phyloP scores from a whole-genome alignment of 2,329 filamentous ascomycete species.

The Colletotrichum lini region DNA sequence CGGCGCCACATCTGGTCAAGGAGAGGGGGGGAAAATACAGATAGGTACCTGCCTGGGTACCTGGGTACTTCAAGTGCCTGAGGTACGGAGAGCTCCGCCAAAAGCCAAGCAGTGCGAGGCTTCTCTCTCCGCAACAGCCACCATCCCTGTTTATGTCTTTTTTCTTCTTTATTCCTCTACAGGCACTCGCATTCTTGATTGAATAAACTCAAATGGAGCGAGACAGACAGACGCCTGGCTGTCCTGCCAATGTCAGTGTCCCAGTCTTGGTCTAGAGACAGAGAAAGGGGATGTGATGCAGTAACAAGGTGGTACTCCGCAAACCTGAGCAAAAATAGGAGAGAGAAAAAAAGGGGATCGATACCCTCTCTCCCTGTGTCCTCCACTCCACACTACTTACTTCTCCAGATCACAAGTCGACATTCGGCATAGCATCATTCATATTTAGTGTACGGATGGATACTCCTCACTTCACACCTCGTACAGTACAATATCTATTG shows the following conservation, averaged over 20 bases:
- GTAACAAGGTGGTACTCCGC: too few relatives aligned
- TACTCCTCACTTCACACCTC: too few relatives aligned
- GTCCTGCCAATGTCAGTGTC: too few relatives aligned
- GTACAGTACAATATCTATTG: too few relatives aligned
- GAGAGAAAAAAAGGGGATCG: not conserved
- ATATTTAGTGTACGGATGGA: too few relatives aligned
- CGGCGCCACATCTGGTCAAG: conserved; percentile 6
- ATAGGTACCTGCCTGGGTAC: too few relatives aligned
- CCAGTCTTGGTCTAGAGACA: too few relatives aligned
- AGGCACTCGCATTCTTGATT: not conserved
- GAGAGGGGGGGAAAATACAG: not conserved
- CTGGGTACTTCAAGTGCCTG: too few relatives aligned
- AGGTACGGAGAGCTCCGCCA: too few relatives aligned
- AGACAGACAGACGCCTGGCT: not conserved
- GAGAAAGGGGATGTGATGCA: too few relatives aligned
- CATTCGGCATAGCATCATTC: not conserved
- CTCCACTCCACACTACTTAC: not conserved
- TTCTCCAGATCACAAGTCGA: too few relatives aligned
- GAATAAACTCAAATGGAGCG: conserved; percentile 36
- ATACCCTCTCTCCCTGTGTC: not conserved
- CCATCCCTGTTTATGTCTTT: conserved; percentile 24
- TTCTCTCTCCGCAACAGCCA: not conserved
- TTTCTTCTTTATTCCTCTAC: conserved; percentile 24
- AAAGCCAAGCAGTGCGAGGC: conserved; percentile 23
- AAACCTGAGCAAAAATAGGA: too few relatives aligned